Evolutionary conservation across 371 early-diverging fungal genomes (phyloP).

Genomic region (Mortierella sp.): DNA sequence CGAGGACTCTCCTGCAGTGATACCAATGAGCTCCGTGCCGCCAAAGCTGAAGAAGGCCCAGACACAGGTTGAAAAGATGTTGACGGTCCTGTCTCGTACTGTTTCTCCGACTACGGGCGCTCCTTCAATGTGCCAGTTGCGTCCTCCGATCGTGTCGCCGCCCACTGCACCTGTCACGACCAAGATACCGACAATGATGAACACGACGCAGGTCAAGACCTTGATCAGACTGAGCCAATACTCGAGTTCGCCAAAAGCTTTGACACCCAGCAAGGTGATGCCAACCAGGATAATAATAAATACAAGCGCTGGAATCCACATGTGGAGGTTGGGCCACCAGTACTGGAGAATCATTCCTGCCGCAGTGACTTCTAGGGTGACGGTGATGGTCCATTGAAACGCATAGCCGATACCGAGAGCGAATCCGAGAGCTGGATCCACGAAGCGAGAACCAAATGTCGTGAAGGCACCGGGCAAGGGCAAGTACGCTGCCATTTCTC

Average conservation of each 20-base stretch:
- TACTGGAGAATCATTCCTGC: conserved; percentile 72
- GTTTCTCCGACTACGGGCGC: conserved; percentile 82
- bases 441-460: conserved; percentile 82
- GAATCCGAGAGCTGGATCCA: conserved; percentile 86
- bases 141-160: conserved; percentile 55
- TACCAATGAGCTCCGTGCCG: conserved; percentile 82
- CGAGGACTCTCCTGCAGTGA: conserved; percentile 78
- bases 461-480: conserved; percentile 89
- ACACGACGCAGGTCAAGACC: conserved; percentile 67
- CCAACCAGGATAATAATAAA: conserved; percentile 43
- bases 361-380: conserved; percentile 80
- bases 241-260: conserved; percentile 57
- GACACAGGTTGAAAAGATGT: conserved; percentile 74
- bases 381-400: conserved; percentile 84
- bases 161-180: conserved; percentile 64
- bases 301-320: conserved; percentile 46
- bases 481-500: conserved; percentile 87
- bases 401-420: conserved; percentile 85
- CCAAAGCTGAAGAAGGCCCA: conserved; percentile 89
- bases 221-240: conserved; percentile 71
- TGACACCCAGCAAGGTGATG: conserved; percentile 52
- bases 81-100: conserved; percentile 47
- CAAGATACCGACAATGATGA: conserved; percentile 72
- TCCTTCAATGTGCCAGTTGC: conserved; percentile 63
- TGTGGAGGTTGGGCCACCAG: conserved; percentile 72